A percentile compares a stretch with the other conserved stretches of the same genome.
phyloP scores from a whole-genome alignment of 23 red algal species.

The Agarophyton chilense region DNA sequence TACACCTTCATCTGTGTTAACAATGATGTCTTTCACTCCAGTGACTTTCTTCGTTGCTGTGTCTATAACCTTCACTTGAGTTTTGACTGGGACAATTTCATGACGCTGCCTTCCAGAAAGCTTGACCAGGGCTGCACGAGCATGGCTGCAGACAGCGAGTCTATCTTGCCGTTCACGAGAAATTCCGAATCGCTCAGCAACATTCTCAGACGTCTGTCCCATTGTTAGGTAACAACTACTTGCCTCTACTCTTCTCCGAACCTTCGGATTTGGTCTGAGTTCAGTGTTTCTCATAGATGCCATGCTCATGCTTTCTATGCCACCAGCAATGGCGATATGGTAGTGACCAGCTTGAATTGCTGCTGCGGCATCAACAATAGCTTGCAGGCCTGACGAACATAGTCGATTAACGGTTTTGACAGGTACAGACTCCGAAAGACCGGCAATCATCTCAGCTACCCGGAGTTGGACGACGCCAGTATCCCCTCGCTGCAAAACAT shows the following conservation, averaged over 20 bases:
- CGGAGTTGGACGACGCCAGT: slow-evolving; percentile 82
- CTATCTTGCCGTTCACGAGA: slow-evolving; percentile 83
- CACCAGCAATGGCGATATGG: slow-evolving; percentile 88
- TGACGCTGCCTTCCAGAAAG: slow-evolving; percentile 77
- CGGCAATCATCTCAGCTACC: slow-evolving; percentile 77
- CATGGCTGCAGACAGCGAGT: slow-evolving; percentile 91
- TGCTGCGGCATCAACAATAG: slow-evolving; percentile 97
- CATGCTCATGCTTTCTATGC: slow-evolving; percentile 94
- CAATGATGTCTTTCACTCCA: slow-evolving; percentile 62
- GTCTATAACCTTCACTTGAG: slow-evolving; percentile 73
- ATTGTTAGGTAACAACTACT: slow-evolving; percentile 89
- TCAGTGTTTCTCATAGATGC: slow-evolving; percentile 80
- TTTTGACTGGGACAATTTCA: slow-evolving; percentile 95
- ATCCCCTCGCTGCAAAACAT: slow-evolving; percentile 88
- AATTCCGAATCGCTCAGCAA: slow-evolving; percentile 82
- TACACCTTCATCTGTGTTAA: slow-evolving; percentile 92
- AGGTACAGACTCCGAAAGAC: slow-evolving; percentile 81
- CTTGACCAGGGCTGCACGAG: slow-evolving; percentile 74
- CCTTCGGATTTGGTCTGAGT: slow-evolving; percentile 60
- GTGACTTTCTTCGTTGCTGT: slow-evolving; percentile 46
- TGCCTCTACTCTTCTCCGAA: slow-evolving; percentile 55
- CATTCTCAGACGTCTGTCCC: slow-evolving; percentile 99
- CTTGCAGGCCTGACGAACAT: slow-evolving; percentile 97
- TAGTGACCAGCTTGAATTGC: slow-evolving; percentile 88
- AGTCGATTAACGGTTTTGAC: slow-evolving; percentile 91